phyloP scores from a whole-genome alignment of 305 asterid genomes.

The Plantago lanceolata region DNA sequence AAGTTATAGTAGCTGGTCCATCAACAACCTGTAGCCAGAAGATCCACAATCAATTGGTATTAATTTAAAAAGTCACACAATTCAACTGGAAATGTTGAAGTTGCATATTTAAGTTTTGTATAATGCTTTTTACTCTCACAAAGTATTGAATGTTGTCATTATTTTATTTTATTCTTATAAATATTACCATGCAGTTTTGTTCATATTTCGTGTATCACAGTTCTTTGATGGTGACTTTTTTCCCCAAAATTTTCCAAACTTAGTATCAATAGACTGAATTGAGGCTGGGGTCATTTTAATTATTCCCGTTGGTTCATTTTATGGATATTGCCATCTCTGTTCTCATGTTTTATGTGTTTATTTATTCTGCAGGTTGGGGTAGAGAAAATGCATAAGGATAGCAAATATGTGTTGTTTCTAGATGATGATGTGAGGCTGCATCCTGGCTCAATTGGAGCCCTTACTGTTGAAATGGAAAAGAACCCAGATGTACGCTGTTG shows the following conservation, averaged over 20 bases:
- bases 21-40: constrained; percentile 98
- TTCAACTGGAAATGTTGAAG: constrained; percentile 18
- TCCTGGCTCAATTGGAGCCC: constrained; percentile 98
- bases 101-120: constrained; percentile 4
- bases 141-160: constrained; percentile 5
- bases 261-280: no score
- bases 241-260: no score
- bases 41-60: constrained; percentile 93
- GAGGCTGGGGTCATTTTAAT: not conserved
- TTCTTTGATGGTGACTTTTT: no score
- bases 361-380: constrained; percentile 69
- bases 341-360: constrained; percentile 9
- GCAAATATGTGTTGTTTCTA: constrained; percentile 81
- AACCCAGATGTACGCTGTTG: constrained; percentile 70
- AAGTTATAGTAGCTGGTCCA: constrained; percentile 77
- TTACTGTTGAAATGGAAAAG: constrained; percentile 88
- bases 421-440: constrained; percentile 98
- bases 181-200: no score
- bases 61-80: constrained; percentile 9
- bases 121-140: not conserved
- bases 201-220: no score
- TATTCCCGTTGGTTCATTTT: constrained; percentile 9
- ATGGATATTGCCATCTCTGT: constrained; percentile 6
- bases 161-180: no score
- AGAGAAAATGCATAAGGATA: constrained; percentile 85